Evolutionary conservation across 768 basidiomycete species (phyloP), one percentile per base, ranked within the genome.

Genomic region (Psilocybe subaeruginosa): DNA sequence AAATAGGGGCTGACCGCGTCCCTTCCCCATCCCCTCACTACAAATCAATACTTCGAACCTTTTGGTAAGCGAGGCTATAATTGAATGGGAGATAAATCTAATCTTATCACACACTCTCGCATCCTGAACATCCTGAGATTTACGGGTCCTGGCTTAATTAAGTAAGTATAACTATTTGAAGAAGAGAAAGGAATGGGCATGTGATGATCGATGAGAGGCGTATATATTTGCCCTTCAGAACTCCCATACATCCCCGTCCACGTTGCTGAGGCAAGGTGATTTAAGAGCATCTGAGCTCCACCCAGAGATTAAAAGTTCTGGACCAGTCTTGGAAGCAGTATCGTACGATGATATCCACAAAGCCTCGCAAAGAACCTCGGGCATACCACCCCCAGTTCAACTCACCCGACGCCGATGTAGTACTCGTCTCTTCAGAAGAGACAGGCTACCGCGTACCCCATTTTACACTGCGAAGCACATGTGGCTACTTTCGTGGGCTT

Each of bases 401-500:
- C 51, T 69, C 70, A 8, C 69, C 69, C 48, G 74, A 78, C 50
- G 76, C 76, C 37, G 76, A 80, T 61, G 67, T 76, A 12, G 69
- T 76, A 47, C 70, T 80, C 27, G 68, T 75, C n/a, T 79, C 78
- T 3, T 65, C 82, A 49, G 80, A 84, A 47, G 75, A 78, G 1
- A 82, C 81, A 37, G 72, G 76, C 46, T 89, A 86, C 69, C 80
- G 80, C 41, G 77, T 88, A 31, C 84, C 86, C 62, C 82, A 83
- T 0, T 82, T 78, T 69, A 86, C 82, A 1, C 77, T 89, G 43
- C 82, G 81, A 65, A 80, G 78, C 27, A 84, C 86, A 0, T 86
- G 84, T 4, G 82, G 85, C 33, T 83, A 85, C 75, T 86, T 86
- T 70, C 76, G 80, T 54, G 77, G 80, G 11, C 81, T 88, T 66